These are phyloP conservation scores for Solanum rostratum DNA, from an alignment of 257 asterid genomes.

Conservation along the genomic window DNA sequence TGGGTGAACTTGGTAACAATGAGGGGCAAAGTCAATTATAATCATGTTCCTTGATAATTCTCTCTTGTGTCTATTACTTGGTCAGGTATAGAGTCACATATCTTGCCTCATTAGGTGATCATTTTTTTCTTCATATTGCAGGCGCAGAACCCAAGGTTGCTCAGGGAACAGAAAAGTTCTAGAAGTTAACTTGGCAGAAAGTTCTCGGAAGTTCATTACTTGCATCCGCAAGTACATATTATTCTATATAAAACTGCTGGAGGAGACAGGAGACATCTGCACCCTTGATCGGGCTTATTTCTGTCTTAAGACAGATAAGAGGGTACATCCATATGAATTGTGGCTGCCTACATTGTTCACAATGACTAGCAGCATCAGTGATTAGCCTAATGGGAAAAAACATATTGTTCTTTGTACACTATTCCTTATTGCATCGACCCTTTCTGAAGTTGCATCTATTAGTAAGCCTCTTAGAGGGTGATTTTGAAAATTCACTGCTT, in stretches of 20 bases:
- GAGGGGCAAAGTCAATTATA: background rate
- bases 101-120: background rate
- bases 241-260: slow-evolving; percentile 80
- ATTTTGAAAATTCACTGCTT: background rate
- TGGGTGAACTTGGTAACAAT: background rate
- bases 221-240: slow-evolving; percentile 88
- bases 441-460: background rate
- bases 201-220: slow-evolving; percentile 92
- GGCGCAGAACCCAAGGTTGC: slow-evolving; percentile 75
- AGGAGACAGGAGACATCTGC: slow-evolving; percentile 76
- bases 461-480: background rate
- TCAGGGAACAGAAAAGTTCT: slow-evolving; percentile 69
- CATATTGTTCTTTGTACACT: background rate
- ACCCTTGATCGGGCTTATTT: slow-evolving; percentile 83
- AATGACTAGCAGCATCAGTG: background rate
- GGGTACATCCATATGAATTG: slow-evolving; percentile 44
- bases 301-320: slow-evolving; percentile 80
- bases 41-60: background rate
- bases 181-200: slow-evolving; percentile 93
- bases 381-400: background rate
- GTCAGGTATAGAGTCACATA: background rate
- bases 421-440: background rate
- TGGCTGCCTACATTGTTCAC: background rate
- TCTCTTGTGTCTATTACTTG: background rate
- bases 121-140: slow-evolving; percentile 12